phyloP scores from a whole-genome alignment of 2,329 filamentous ascomycete species.

The Trichophaea hybrida region DNA sequence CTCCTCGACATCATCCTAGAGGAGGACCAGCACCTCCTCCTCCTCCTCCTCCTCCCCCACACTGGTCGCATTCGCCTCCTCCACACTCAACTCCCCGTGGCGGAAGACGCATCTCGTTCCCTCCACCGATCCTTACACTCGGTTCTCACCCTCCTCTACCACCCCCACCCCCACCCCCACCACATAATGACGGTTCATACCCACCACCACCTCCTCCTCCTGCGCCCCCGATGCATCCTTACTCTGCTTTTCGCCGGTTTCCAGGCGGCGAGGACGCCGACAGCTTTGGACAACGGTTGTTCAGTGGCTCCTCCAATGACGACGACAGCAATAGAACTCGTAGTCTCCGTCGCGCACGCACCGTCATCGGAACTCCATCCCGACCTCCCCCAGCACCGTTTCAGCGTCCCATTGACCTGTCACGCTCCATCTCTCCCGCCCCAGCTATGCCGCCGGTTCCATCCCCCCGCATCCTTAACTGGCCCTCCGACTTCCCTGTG shows the following conservation, averaged over 20 bases:
- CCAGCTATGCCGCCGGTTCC: not conserved
- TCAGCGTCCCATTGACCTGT: not conserved
- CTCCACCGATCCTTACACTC: not conserved
- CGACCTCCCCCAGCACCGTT: not conserved
- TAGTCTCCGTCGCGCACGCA: not conserved
- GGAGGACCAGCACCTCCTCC: constrained; percentile 1
- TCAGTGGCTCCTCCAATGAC: not conserved
- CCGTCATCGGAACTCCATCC: not conserved
- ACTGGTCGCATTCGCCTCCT: not conserved
- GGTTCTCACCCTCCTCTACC: constrained; percentile 4
- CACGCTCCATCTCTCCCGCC: not conserved
- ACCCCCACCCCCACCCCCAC: not conserved
- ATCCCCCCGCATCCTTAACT: no score
- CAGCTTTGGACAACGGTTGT: not conserved
- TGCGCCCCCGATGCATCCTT: constrained; percentile 6
- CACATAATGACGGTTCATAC: not conserved
- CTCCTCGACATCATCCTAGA: constrained; percentile 3
- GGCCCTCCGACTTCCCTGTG: not conserved
- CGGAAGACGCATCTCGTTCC: not conserved
- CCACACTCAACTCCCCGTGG: constrained; percentile 2
- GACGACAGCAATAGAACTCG: not conserved
- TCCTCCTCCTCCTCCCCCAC: not conserved
- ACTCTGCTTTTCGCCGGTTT: constrained; percentile 5
- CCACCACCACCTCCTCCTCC: constrained; percentile 12
- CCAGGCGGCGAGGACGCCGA: not conserved